Conservation (phyloP, 768 basidiomycete genomes). For the Lactifluus subvellereus region DNA sequence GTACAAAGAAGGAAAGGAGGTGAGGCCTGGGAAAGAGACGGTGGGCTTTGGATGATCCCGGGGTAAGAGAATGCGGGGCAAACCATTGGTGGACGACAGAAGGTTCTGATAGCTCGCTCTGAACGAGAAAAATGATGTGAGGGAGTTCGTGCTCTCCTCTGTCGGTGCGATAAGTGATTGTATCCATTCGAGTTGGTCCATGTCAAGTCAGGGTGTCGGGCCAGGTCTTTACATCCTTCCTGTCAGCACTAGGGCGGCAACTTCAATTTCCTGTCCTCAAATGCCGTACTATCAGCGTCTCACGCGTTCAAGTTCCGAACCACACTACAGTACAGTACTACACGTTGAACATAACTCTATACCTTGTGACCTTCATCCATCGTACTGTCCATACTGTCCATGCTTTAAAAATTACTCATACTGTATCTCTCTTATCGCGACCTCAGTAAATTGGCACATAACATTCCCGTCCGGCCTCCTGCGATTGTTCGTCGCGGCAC, state of each 20-base stretch:
- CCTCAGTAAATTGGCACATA: too few species aligned
- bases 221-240: background rate
- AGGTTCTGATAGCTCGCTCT: conserved; percentile 91
- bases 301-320: too few species aligned
- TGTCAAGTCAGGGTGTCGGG: background rate
- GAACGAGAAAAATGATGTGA: conserved; percentile 80
- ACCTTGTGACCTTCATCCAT: too few species aligned
- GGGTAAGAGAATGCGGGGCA: conserved; percentile 30
- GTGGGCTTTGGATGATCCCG: conserved; percentile 29
- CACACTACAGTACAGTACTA: background rate
- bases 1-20: conserved; percentile 75
- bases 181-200: conserved; percentile 3
- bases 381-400: too few species aligned
- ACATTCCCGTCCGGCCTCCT: too few species aligned
- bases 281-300: too few species aligned
- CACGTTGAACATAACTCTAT: background rate
- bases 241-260: too few species aligned
- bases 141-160: conserved; percentile 71
- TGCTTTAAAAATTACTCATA: too few species aligned
- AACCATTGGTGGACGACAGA: conserved; percentile 95
- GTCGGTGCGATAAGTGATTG: conserved; percentile 59
- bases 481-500: too few species aligned
- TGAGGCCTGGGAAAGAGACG: conserved; percentile 60
- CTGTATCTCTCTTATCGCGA: too few species aligned
- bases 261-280: too few species aligned